These are phyloP conservation scores for Naganishia cerealis DNA, from an alignment of 1,284 basidiomycete genomes.

Conservation along the genomic window DNA sequence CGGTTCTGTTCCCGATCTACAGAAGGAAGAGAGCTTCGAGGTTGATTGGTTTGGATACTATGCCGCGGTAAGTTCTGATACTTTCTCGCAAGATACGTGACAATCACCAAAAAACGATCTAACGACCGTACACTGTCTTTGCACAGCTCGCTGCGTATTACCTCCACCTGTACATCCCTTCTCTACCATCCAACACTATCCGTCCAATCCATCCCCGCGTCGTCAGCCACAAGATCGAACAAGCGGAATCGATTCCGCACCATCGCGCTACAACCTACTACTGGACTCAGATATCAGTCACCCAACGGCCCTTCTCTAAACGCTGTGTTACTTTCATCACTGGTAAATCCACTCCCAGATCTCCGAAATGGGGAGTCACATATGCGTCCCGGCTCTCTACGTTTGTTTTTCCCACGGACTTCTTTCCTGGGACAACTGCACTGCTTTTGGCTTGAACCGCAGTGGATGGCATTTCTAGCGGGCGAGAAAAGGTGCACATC, in stretches of 20 bases:
- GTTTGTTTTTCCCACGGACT: slow-evolving; percentile 54
- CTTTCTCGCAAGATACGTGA: not conserved
- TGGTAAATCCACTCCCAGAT: slow-evolving; percentile 79
- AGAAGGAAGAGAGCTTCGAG: not conserved
- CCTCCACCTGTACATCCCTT: slow-evolving; percentile 8
- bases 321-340: slow-evolving; percentile 62
- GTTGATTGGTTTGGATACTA: slow-evolving; percentile 31
- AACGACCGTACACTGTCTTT: not conserved
- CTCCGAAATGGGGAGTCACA: slow-evolving; percentile 78
- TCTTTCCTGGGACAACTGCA: slow-evolving; percentile 31
- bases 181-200: not conserved
- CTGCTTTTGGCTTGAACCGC: slow-evolving; percentile 37
- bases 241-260: no score
- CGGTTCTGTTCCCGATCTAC: not conserved
- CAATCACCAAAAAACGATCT: not conserved
- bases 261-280: not conserved
- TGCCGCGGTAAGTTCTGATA: slow-evolving; percentile 15
- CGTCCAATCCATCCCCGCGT: slow-evolving; percentile 19
- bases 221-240: not conserved
- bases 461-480: slow-evolving; percentile 64
- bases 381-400: slow-evolving; percentile 58
- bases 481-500: slow-evolving; percentile 86
- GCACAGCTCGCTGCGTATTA: slow-evolving; percentile 2
- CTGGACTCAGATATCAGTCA: slow-evolving; percentile 35
- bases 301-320: slow-evolving; percentile 53